Conservation (phyloP, 2,329 filamentous ascomycete genomes). For the Fragosphaeria purpurea region DNA sequence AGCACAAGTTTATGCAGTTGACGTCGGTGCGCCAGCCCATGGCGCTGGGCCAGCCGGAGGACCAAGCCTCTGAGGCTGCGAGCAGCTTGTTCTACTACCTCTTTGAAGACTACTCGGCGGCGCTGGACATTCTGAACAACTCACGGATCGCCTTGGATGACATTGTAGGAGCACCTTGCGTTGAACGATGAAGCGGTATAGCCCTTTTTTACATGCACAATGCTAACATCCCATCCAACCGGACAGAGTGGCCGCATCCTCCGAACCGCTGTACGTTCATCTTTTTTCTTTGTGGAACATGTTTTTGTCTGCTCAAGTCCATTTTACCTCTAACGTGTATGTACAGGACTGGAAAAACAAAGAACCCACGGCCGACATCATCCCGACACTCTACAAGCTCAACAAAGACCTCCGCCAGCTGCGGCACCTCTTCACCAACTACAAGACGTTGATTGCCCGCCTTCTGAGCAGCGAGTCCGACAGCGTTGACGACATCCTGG, state of each 20-base stretch:
- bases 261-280: slow-evolving; percentile 18
- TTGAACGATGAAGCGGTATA: too few species aligned
- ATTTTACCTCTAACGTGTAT: not conserved
- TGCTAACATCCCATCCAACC: not conserved
- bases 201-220: not conserved
- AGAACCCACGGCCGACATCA: slow-evolving; percentile 39
- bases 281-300: not conserved
- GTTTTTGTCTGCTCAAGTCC: too few species aligned
- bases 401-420: slow-evolving; percentile 51
- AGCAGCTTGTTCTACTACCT: slow-evolving; percentile 56
- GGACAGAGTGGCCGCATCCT: slow-evolving; percentile 25
- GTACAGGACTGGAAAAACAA: slow-evolving; percentile 17
- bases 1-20: slow-evolving; percentile 29
- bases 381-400: slow-evolving; percentile 46
- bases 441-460: slow-evolving; percentile 50
- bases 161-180: slow-evolving; percentile 30
- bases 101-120: slow-evolving; percentile 56
- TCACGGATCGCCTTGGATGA: slow-evolving; percentile 36
- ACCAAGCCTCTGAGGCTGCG: slow-evolving; percentile 36
- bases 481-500: not conserved
- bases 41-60: slow-evolving; percentile 11
- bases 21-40: slow-evolving; percentile 27
- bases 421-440: slow-evolving; percentile 50
- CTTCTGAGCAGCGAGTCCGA: slow-evolving; percentile 37
- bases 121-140: slow-evolving; percentile 42